Conservation (phyloP, 78 protist species). For the Isochrysis galbana region DNA sequence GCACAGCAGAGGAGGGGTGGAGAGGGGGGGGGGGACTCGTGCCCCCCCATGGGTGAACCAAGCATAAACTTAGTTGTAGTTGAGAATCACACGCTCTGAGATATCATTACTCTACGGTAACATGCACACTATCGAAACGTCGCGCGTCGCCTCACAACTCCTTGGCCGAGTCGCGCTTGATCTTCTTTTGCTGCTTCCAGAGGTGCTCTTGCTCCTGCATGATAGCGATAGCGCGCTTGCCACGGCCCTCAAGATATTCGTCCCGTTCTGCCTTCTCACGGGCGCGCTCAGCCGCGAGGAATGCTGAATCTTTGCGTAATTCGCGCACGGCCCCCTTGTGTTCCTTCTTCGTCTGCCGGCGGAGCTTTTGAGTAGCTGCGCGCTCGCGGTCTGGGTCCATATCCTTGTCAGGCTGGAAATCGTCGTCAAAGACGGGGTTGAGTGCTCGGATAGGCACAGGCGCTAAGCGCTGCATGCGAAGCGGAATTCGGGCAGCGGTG, state of each 20-base stretch:
- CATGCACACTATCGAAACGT: no score
- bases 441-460: background rate
- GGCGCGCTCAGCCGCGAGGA: background rate
- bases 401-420: background rate
- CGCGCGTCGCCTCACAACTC: no score
- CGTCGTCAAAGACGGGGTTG: background rate
- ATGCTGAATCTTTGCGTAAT: background rate
- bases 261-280: background rate
- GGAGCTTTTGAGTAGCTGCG: background rate
- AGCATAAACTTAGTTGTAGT: no score
- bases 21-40: no score
- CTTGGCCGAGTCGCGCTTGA: background rate
- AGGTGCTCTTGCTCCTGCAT: constrained; percentile 3
- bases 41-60: no score
- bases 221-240: background rate
- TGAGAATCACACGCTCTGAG: no score
- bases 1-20: no score
- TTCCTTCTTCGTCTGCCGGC: background rate
- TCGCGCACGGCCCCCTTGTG: background rate
- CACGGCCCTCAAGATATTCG: background rate
- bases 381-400: background rate
- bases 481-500: no score
- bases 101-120: no score
- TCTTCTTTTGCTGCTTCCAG: background rate
- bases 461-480: background rate